Evolutionary conservation across 768 basidiomycete species (phyloP).

Genomic region (Coprinopsis cinerea): DNA sequence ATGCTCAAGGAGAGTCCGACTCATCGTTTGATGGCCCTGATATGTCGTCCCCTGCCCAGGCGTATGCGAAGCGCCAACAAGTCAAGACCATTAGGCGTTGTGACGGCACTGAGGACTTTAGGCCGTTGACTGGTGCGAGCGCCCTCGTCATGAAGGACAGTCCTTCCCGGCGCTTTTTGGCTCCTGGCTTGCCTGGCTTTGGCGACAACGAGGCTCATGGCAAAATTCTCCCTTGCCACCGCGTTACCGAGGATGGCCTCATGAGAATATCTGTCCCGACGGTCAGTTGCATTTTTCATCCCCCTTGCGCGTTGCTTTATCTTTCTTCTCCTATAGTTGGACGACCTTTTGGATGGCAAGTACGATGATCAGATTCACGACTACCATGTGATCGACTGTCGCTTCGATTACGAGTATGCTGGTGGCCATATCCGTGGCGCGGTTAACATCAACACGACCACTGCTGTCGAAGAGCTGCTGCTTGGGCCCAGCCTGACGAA

Average conservation of each 20-base stretch:
- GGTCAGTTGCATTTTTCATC: conserved; percentile 39
- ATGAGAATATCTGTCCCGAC: conserved; percentile 83
- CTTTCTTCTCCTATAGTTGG: conserved; percentile 46
- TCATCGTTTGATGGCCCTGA: conserved; percentile 61
- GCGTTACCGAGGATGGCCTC: conserved; percentile 90
- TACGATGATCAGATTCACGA: conserved; percentile 59
- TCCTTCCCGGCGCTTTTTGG: conserved; percentile 50
- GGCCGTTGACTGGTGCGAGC: conserved; percentile 64
- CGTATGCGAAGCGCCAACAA: conserved; percentile 73
- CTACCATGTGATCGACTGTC: conserved; percentile 88
- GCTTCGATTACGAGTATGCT: conserved; percentile 93
- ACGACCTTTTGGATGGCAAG: conserved; percentile 69
- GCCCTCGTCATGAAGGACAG: conserved; percentile 50
- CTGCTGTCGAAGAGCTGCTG: conserved; percentile 74
- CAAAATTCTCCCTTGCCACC: conserved; percentile 90
- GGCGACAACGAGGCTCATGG: conserved; percentile 91
- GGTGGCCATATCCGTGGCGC: conserved; percentile 94
- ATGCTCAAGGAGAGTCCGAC: conserved; percentile 37
- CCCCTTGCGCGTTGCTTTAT: conserved; percentile 11
- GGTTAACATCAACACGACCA: conserved; percentile 81
- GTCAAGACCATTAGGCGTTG: conserved; percentile 72
- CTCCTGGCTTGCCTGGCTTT: conserved; percentile 73
- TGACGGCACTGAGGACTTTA: conserved; percentile 78
- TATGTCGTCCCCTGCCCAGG: conserved; percentile 76
- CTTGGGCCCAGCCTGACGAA: conserved; percentile 50